Evolutionary conservation across 306 rosid genomes (phyloP).

Genomic region (Dalbergia cultrata): DNA sequence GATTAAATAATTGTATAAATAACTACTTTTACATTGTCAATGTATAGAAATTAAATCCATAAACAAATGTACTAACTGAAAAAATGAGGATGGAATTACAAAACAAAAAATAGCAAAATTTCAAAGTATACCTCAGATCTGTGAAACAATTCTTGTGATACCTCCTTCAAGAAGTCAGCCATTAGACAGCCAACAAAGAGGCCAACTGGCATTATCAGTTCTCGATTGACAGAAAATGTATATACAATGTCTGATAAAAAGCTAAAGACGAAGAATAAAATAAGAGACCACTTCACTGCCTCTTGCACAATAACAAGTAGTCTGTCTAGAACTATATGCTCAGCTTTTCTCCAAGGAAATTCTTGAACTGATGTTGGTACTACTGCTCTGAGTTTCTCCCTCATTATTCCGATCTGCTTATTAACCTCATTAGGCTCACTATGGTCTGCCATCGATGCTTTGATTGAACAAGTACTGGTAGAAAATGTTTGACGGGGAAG

Average conservation of each 20-base stretch:
- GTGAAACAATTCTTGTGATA: conserved; percentile 51
- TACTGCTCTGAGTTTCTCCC: conserved; percentile 49
- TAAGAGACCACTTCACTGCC: conserved; percentile 55
- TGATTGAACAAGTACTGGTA: conserved; percentile 38
- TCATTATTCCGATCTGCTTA: conserved; percentile 43
- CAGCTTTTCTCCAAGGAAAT: conserved; percentile 60
- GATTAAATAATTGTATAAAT: too few species aligned
- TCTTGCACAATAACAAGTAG: conserved; percentile 45
- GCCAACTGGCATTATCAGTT: conserved; percentile 54
- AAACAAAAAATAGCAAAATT: not conserved
- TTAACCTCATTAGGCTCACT: conserved; percentile 50
- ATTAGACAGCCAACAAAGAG: conserved; percentile 54
- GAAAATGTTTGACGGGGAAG: conserved; percentile 32
- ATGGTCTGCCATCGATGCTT: conserved; percentile 50
- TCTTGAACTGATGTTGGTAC: conserved; percentile 52
- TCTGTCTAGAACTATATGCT: conserved; percentile 47
- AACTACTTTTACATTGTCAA: too few species aligned
- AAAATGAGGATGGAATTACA: not conserved
- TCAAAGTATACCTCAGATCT: conserved; percentile 48
- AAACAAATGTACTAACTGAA: not conserved
- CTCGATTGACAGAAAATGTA: conserved; percentile 48
- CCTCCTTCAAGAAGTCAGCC: conserved; percentile 58
- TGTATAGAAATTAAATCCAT: too few species aligned
- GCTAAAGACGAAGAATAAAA: conserved; percentile 51
- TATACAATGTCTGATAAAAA: conserved; percentile 51